Percentiles rank a stretch among this genome's conserved stretches.
These are phyloP conservation scores for Sarocladium kiliense DNA, from an alignment of 2,329 filamentous ascomycete species.

Conservation along the genomic window DNA sequence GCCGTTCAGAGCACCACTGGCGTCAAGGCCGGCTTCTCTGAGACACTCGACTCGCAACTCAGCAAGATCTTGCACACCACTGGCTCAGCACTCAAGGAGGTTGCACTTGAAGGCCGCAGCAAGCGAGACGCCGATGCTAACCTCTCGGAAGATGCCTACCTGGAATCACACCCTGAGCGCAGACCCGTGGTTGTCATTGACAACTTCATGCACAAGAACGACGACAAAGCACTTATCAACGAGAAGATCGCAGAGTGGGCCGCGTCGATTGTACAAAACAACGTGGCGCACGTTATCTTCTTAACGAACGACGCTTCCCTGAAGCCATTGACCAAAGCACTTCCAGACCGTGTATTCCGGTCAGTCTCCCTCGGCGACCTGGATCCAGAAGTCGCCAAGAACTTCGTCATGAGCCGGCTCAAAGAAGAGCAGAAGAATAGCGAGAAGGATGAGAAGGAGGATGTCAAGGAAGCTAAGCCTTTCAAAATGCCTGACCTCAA, in stretches of 20 bases:
- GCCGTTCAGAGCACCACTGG: conserved; percentile 92
- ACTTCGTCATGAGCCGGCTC: conserved; percentile 82
- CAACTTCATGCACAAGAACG: conserved; percentile 80
- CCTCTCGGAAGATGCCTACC: conserved; percentile 76
- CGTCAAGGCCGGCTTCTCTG: conserved; percentile 89
- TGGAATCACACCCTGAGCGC: conserved; percentile 82
- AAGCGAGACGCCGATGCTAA: conserved; percentile 69
- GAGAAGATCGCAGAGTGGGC: conserved; percentile 88
- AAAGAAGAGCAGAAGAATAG: conserved; percentile 37
- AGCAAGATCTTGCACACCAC: conserved; percentile 87
- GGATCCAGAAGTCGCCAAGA: conserved; percentile 78
- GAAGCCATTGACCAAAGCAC: conserved; percentile 78
- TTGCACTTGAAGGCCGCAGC: conserved; percentile 64
- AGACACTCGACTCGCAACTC: conserved; percentile 84
- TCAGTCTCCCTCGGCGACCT: conserved; percentile 83
- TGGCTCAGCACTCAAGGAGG: conserved; percentile 69
- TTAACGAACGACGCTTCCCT: conserved; percentile 86
- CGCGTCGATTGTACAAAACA: conserved; percentile 75
- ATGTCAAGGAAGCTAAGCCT: conserved; percentile 18
- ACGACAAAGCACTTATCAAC: conserved; percentile 60
- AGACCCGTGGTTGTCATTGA: conserved; percentile 83
- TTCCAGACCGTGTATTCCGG: conserved; percentile 88
- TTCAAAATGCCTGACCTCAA: conserved; percentile 42
- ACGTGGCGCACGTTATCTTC: conserved; percentile 91
- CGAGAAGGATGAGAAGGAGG: conserved; percentile 20